These are phyloP conservation scores for Erigeron philadelphicus DNA, from an alignment of 140 eudicot species.

Conservation along the genomic window DNA sequence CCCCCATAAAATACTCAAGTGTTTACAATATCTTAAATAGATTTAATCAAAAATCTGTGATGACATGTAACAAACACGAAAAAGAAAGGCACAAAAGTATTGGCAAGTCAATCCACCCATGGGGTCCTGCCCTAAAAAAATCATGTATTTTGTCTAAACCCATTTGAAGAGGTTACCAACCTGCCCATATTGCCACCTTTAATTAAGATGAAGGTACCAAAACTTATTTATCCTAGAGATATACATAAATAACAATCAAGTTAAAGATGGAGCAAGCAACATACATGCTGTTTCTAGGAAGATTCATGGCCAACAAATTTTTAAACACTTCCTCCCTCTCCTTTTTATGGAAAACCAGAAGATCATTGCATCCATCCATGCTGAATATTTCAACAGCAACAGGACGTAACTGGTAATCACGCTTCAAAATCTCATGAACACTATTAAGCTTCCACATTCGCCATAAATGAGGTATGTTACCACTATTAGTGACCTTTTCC, in stretches of 20 bases:
- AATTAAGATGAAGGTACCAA: background rate
- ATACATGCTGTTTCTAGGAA: slow-evolving; percentile 95
- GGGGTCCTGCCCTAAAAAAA: background rate
- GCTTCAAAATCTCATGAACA: slow-evolving; percentile 91
- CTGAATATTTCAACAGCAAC: slow-evolving; percentile 96
- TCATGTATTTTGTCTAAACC: background rate
- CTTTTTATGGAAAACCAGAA: slow-evolving; percentile 89
- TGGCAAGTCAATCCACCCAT: background rate
- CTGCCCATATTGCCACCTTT: slow-evolving; percentile 7
- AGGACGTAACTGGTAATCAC: slow-evolving; percentile 98
- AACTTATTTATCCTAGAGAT: background rate
- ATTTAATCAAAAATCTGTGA: background rate
- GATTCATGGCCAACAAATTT: slow-evolving; percentile 81
- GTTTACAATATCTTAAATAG: background rate
- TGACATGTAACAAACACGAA: too few relatives aligned
- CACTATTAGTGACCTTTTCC: slow-evolving; percentile 69
- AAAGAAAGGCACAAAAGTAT: background rate
- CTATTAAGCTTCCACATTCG: slow-evolving; percentile 98
- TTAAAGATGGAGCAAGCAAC: slow-evolving; percentile 20
- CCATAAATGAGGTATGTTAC: slow-evolving; percentile 91
- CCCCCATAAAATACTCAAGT: background rate
- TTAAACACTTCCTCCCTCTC: slow-evolving; percentile 95
- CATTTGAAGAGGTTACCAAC: background rate
- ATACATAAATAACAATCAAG: slow-evolving; percentile 3
- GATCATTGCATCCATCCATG: slow-evolving; percentile 99